phyloP scores from a whole-genome alignment of 2,329 filamentous ascomycete genomes.

The Paramyrothecium roridum region DNA sequence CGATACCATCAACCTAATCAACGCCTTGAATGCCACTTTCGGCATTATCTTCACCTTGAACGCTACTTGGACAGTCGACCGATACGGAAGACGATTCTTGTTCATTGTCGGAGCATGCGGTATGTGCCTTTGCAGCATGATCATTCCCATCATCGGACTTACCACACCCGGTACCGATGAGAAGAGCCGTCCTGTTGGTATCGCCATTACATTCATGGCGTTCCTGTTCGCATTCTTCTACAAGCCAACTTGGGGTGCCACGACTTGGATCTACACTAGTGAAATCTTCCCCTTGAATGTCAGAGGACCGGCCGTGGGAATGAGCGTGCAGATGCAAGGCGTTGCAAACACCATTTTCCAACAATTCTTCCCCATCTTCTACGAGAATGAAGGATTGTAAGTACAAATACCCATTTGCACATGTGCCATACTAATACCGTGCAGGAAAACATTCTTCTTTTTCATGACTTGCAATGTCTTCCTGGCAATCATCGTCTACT shows the following conservation, averaged over 20 bases:
- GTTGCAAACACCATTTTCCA: constrained; percentile 66
- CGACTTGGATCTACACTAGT: constrained; percentile 68
- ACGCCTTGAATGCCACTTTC: constrained; percentile 70
- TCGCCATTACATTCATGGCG: constrained; percentile 66
- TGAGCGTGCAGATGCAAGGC: constrained; percentile 60
- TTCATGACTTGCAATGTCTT: constrained; percentile 29
- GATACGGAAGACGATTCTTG: constrained; percentile 67
- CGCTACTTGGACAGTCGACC: constrained; percentile 69
- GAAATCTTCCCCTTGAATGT: constrained; percentile 71
- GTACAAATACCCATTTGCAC: constrained; percentile 14
- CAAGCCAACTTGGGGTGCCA: constrained; percentile 68
- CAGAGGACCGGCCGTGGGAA: constrained; percentile 66
- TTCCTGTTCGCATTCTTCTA: constrained; percentile 67
- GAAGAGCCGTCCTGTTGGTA: constrained; percentile 58
- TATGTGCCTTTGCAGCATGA: constrained; percentile 68
- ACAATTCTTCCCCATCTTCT: constrained; percentile 68
- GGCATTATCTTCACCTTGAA: constrained; percentile 72
- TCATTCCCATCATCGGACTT: constrained; percentile 45
- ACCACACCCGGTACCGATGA: constrained; percentile 49
- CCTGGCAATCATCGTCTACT: constrained; percentile 36
- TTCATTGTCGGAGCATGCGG: constrained; percentile 66
- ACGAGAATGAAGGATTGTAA: constrained; percentile 50
- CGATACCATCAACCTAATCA: constrained; percentile 66
- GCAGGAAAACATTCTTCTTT: constrained; percentile 14
- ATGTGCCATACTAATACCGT: neutral